Evolutionary conservation across 768 basidiomycete genomes (phyloP), one percentile per base, ranked within the genome.

Genomic region (Hemileccinum impolitum): DNA sequence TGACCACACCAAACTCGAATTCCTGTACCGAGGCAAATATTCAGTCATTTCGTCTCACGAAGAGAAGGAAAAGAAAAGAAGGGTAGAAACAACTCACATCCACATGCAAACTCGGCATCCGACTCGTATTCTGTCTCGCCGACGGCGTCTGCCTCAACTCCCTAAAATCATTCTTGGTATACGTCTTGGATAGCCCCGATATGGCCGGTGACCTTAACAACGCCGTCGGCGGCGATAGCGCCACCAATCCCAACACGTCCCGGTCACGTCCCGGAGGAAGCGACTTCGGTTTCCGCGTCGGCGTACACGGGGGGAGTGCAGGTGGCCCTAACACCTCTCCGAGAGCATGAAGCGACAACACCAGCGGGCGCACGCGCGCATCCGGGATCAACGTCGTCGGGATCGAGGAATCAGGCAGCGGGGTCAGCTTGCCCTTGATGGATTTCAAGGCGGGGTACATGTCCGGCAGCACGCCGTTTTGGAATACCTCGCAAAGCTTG

Each of bases 21-120:
- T 70, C 68, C 69, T 70, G 50, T 39, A 25, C 28, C 9, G 28
- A 30, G 28, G 28, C 8, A 30, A 9, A 8, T 30, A 9, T 12
- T 30, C 11, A 30, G 28, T 30, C 28, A 30, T 8, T 4, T 30
- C 23, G 23, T 23, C 23, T 23, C 23, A 23, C 23, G 23, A 23
- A 23, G 3, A 23, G 3, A 23, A 6, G 9, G 8, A 30, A 30
- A 30, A 30, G 9, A 30, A 30, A 6, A 6, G 23, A 23, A 6
- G 23, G 23, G 23, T 30, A 12, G 28, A 30, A 9, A 30, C 59
- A 45, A 75, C 81, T 65, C 68, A 84, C 81, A 62, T 84, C 81
- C 46, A 84, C 90, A 68, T 93, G 90, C 73, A 82, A 84, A 67
- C 90, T 92, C 10, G 90, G 90, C 39, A 92, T 72, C 59, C 90